Percentiles rank a stretch among this genome's conserved stretches.
Conservation (phyloP, 257 asterid genomes). For the Cinchona pubescens region DNA sequence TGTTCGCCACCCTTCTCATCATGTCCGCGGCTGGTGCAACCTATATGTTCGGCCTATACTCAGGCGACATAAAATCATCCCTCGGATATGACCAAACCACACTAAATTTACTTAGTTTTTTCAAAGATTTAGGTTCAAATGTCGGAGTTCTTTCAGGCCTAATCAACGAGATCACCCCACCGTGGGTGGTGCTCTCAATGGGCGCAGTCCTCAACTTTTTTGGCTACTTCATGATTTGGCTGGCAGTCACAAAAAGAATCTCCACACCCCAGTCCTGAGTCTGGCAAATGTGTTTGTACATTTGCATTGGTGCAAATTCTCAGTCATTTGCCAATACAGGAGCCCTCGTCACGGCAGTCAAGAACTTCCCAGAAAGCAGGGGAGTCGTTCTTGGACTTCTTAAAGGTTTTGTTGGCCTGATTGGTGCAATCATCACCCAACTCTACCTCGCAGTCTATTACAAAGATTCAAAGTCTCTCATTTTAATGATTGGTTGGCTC, state of each 20-base stretch:
- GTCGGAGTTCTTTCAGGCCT: constrained; percentile 69
- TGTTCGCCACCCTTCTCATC: constrained; percentile 63
- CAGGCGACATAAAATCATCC: constrained; percentile 40
- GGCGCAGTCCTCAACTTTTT: constrained; percentile 66
- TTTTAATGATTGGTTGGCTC: constrained; percentile 40
- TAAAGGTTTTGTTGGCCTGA: constrained; percentile 42
- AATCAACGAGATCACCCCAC: constrained; percentile 78
- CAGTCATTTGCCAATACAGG: constrained; percentile 87
- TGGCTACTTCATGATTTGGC: constrained; percentile 88
- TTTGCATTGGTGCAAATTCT: constrained; percentile 76
- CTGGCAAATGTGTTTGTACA: constrained; percentile 78
- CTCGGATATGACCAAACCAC: constrained; percentile 80
- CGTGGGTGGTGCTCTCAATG: constrained; percentile 76
- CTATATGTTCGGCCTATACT: constrained; percentile 71
- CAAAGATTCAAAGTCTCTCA: constrained; percentile 25
- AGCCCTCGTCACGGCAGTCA: constrained; percentile 72
- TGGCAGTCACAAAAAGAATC: constrained; percentile 55
- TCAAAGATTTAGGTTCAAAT: constrained; percentile 71
- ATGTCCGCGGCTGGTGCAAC: constrained; percentile 81
- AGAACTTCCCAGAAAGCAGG: constrained; percentile 64
- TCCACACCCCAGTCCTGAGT: constrained; percentile 52
- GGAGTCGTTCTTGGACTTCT: constrained; percentile 43
- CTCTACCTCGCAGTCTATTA: constrained; percentile 30
- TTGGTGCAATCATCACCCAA: constrained; percentile 43
- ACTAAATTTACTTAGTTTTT: constrained; percentile 69